Evolutionary conservation across 208 protist species (phyloP), one percentile per base, ranked within the genome.

Genomic region (Acanthamoeba sp.): DNA sequence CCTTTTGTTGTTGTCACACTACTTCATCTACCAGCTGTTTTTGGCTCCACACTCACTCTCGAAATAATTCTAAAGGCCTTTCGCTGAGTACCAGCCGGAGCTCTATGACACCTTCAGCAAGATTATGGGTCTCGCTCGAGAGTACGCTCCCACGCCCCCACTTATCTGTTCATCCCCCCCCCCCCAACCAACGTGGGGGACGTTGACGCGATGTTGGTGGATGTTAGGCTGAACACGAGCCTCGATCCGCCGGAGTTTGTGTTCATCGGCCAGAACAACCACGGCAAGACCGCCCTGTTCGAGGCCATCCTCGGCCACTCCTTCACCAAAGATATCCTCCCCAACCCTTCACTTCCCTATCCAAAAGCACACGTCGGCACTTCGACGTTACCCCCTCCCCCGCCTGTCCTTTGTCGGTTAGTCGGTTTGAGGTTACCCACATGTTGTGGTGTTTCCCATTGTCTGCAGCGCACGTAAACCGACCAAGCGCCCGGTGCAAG

Each of bases 281-380:
- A 80, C 34, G 94, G 94, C 71, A 95, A 91, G 32, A 92, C 59
- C 1, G 52, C 64, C 14, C 24, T 95, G 2, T 10, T 95, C 6
- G 94, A 95, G 90, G 94, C 90, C 6, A 45, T 95, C 18, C 55
- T 95, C 18, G 94, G 94, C 5, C 94, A 95, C 89, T 45, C 38
- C 12, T 84, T 90, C 55, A 91, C 34, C 34, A 42, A 50, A 91
- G 57, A 50, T 91, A 50, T 57, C 52, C 42, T 91, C 32, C 10
- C 10, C 6, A 29, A 29, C 27, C 24, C 24, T 64, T 24, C 16
- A 64, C 7, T 20, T 0, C 32, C 64, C 64, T 4, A 10, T 20
- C 64, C 32, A 10, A 2, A 29, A 1, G 27, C 32, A 29, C 29
- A 10, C 27, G 16, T 73, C 64, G n/a, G n/a, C n/a, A 36, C 62